Percentiles rank a stretch among this genome's conserved stretches.
Conservation (phyloP, 345 rosid genomes). For the Litchi chinensis region DNA sequence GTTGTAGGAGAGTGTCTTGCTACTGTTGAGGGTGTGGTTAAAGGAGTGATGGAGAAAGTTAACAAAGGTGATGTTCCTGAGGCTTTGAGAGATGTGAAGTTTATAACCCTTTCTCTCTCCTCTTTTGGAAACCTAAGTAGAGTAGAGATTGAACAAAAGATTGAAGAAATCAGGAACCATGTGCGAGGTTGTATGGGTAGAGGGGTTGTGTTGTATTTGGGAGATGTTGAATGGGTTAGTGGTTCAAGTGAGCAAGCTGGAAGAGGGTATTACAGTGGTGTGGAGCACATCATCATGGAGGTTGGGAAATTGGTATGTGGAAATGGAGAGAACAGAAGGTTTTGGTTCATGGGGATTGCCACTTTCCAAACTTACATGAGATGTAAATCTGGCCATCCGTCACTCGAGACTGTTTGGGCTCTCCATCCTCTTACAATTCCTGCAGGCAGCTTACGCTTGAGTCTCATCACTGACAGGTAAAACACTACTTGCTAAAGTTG, state of each 20-base stretch:
- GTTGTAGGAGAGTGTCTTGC: constrained; percentile 75
- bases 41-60: constrained; percentile 64
- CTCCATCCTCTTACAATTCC: constrained; percentile 78
- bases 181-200: constrained; percentile 46
- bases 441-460: constrained; percentile 61
- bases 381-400: constrained; percentile 71
- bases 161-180: constrained; percentile 53
- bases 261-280: constrained; percentile 40
- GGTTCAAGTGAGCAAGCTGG: constrained; percentile 35
- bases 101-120: constrained; percentile 48
- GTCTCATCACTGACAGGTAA: constrained; percentile 84
- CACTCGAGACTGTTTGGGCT: constrained; percentile 65
- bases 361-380: constrained; percentile 79
- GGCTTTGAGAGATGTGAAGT: constrained; percentile 55
- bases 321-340: constrained; percentile 51
- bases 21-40: constrained; percentile 54
- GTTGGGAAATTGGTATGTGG: constrained; percentile 62
- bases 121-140: constrained; percentile 54
- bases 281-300: constrained; percentile 78
- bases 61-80: constrained; percentile 62
- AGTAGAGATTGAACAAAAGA: constrained; percentile 56
- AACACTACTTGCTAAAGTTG: constrained; percentile 20
- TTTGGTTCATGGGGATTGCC: constrained; percentile 87
- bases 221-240: constrained; percentile 77
- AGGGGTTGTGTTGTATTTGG: constrained; percentile 67